Conservation (phyloP, 192 early-diverging fungal species). For the Ramicandelaber brevisporus region DNA sequence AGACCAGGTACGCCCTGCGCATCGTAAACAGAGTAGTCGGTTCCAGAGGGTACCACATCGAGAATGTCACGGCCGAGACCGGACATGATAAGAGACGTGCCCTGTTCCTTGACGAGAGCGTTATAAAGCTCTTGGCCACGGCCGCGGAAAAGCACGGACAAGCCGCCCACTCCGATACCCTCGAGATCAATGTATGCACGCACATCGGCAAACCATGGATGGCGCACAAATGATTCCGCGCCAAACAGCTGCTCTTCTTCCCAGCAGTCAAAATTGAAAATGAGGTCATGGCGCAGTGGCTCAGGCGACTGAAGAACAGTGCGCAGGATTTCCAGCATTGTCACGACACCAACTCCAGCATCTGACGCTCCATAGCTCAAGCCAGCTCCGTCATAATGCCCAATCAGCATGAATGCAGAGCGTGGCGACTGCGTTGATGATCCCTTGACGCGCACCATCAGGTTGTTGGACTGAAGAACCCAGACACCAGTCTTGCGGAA, state of each 20-base stretch:
- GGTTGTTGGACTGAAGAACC: no score
- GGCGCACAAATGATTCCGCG: conserved; percentile 29
- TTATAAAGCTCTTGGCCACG: conserved; percentile 16
- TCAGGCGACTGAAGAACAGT: conserved; percentile 30
- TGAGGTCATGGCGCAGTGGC: conserved; percentile 28
- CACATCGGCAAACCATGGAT: conserved; percentile 32
- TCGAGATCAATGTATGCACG: conserved; percentile 43
- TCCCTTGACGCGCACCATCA: no score
- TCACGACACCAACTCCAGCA: conserved; percentile 34
- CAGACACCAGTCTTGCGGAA: no score
- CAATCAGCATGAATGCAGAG: no score
- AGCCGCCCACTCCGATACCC: conserved; percentile 42
- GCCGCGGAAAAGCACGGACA: conserved; percentile 33
- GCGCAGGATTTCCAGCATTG: conserved; percentile 33
- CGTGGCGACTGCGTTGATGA: no score
- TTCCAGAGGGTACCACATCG: conserved; percentile 34
- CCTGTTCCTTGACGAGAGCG: conserved; percentile 9
- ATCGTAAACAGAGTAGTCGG: conserved; percentile 40
- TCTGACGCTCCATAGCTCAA: conserved; percentile 44
- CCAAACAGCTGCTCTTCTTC: conserved; percentile 40
- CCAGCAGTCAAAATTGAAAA: conserved; percentile 47
- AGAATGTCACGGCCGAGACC: conserved; percentile 35
- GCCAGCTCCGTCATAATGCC: conserved; percentile 42
- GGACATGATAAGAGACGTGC: no score
- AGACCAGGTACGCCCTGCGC: conserved; percentile 26